Evolutionary conservation across 208 protist genomes (phyloP).

Genomic region (Acanthamoeba healyi): DNA sequence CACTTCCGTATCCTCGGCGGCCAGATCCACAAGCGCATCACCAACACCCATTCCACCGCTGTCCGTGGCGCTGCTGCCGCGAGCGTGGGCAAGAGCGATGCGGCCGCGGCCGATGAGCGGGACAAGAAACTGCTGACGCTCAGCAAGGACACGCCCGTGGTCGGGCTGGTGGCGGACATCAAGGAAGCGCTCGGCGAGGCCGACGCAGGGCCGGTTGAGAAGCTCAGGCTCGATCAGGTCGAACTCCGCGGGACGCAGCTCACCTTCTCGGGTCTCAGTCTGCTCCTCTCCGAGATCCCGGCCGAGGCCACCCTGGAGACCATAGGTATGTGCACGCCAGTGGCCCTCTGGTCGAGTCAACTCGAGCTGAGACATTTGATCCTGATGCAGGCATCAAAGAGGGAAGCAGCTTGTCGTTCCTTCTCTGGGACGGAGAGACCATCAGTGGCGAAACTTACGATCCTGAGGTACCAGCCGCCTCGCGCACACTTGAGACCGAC

Average conservation of each 20-base stretch:
- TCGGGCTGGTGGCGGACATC: neutral
- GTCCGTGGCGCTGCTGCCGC: too few relatives aligned
- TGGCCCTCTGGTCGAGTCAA: too few relatives aligned
- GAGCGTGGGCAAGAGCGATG: neutral
- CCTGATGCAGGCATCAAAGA: neutral
- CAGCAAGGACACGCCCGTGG: neutral
- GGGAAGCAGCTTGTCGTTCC: slow-evolving; percentile 14
- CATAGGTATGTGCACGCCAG: neutral
- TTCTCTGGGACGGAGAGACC: slow-evolving; percentile 20
- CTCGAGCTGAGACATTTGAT: too few relatives aligned
- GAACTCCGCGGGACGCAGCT: slow-evolving; percentile 35
- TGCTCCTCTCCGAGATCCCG: neutral
- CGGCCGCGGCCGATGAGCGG: neutral
- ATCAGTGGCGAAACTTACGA: slow-evolving; percentile 39
- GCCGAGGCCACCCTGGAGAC: neutral
- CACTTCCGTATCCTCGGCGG: neutral
- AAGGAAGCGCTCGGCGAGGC: neutral
- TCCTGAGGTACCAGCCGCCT: too few relatives aligned
- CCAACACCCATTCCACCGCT: too few relatives aligned
- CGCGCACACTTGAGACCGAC: too few relatives aligned
- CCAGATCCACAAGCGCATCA: slow-evolving; percentile 34
- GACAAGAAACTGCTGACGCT: slow-evolving; percentile 45
- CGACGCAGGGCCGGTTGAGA: neutral
- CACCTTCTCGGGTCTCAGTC: neutral
- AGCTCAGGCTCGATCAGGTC: slow-evolving; percentile 25